Percentiles rank a stretch among this genome's conserved stretches.
phyloP scores from a whole-genome alignment of 106 monocot species.

The Acanthochlamys bracteata region DNA sequence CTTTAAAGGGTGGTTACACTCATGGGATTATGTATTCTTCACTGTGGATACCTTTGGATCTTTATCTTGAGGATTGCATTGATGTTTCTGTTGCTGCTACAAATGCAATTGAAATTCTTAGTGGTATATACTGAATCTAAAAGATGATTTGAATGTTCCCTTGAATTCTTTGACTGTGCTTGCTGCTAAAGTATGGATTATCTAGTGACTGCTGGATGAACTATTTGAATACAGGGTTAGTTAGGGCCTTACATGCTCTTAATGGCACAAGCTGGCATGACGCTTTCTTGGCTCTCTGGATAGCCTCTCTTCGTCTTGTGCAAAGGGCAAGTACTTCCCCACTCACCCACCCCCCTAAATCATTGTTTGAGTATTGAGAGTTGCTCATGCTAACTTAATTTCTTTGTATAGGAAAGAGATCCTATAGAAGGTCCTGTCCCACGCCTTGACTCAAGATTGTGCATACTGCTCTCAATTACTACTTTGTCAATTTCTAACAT shows the following conservation, averaged over 20 bases:
- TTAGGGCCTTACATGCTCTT: slow-evolving; percentile 79
- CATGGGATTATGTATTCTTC: slow-evolving; percentile 53
- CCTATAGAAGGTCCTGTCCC: slow-evolving; percentile 94
- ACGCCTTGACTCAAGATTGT: slow-evolving; percentile 77
- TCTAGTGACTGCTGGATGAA: background rate
- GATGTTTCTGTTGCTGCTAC: slow-evolving; percentile 84
- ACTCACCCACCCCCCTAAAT: background rate
- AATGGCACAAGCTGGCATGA: slow-evolving; percentile 87
- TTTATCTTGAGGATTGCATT: slow-evolving; percentile 89
- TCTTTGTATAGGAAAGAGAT: slow-evolving; percentile 66
- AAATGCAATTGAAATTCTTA: slow-evolving; percentile 83
- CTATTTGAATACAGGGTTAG: slow-evolving; percentile 44
- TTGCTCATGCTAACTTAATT: background rate
- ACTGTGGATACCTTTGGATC: slow-evolving; percentile 85
- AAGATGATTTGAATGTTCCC: background rate
- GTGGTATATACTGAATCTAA: slow-evolving; percentile 29
- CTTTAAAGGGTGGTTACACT: slow-evolving; percentile 31
- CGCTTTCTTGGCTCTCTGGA: slow-evolving; percentile 88
- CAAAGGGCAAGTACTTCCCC: slow-evolving; percentile 56
- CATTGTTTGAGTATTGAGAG: background rate
- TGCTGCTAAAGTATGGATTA: background rate
- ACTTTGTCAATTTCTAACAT: slow-evolving; percentile 72
- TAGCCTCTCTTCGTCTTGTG: slow-evolving; percentile 90
- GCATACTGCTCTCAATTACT: slow-evolving; percentile 71
- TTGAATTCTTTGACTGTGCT: background rate